Percentiles rank a stretch among this genome's conserved stretches.
Conservation (phyloP, 2,329 filamentous ascomycete species). For the Beauveria rudraprayagi region DNA sequence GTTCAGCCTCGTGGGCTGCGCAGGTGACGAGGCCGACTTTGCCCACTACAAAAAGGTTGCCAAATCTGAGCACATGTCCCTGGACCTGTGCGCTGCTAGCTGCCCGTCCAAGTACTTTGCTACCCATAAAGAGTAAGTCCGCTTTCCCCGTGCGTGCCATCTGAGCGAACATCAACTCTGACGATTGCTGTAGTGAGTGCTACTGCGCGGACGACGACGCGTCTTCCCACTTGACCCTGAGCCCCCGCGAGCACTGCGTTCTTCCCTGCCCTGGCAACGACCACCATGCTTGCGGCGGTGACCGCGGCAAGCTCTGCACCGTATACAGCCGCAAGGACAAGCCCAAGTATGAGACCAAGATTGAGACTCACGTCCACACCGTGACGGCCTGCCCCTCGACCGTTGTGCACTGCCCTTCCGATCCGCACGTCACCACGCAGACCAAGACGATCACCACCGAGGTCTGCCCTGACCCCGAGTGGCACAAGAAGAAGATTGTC, state of each 20-base stretch:
- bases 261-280: conserved; percentile 15
- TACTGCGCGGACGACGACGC: conserved; percentile 16
- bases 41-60: conserved; percentile 16
- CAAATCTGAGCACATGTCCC: conserved; percentile 15
- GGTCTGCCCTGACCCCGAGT: conserved; percentile 17
- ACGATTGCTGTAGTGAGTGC: conserved; percentile 15
- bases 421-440: conserved; percentile 15
- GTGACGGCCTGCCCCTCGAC: conserved; percentile 22
- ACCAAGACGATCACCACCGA: conserved; percentile 19
- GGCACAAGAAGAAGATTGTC: conserved; percentile 26
- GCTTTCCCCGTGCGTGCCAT: background rate
- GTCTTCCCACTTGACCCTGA: conserved; percentile 10
- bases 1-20: conserved; percentile 19
- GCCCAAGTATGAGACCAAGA: conserved; percentile 19
- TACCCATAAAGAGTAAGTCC: conserved; percentile 18
- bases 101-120: conserved; percentile 21
- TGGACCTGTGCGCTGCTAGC: conserved; percentile 18
- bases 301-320: conserved; percentile 8
- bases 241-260: conserved; percentile 12
- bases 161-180: background rate
- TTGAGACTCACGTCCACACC: conserved; percentile 20
- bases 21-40: conserved; percentile 21
- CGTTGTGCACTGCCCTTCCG: conserved; percentile 18
- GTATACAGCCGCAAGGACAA: conserved; percentile 11
- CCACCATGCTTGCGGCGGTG: conserved; percentile 12